Evolutionary conservation across 257 asterid genomes (phyloP), one percentile per base, ranked within the genome.

Genomic region (Solanum commersonii): DNA sequence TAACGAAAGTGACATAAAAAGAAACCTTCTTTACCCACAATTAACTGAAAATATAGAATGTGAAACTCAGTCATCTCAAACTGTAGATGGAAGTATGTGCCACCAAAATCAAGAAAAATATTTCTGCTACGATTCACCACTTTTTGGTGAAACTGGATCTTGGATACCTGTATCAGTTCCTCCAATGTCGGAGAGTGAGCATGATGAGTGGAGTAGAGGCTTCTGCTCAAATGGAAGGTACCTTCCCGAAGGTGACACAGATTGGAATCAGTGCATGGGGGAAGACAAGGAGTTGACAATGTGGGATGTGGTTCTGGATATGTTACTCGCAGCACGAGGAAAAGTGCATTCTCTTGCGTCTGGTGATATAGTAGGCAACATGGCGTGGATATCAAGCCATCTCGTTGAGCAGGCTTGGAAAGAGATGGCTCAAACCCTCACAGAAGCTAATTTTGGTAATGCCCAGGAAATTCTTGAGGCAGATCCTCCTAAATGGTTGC

Each of bases 151-250:
- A 84, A 97, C 99, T 27, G 99, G 99, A 63, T 91, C 91, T 78
- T 96, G 99, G 99, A 96, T 97, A 77, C 99, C 99, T 88, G 98
- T 97, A 92, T 97, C 99, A 68, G 91, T 97, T 87, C 99, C 99
- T 78, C 99, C 99, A 6, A 93, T 95, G 99, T 93, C 98, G 49
- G 98, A 94, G 87, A 93, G 92, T 83, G 99, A 95, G 90, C 94
- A 87, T 86, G 94, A 94, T 65, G 98, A 95, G 68, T 95, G 99
- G 99, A 91, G 94, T 71, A 89, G 89, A 71, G 99, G 99, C 60
- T 89, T 93, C 84, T 92, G 95, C 93, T 91, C 98, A 31, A 93
- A 92, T 83, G 98, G 98, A 27, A 98, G 98, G 27, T 94, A 91
- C 86, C 78, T 93, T 90, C 98, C 98, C 10, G 95, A 93, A 88